Evolutionary conservation across 176 grass and related monocot genomes (phyloP).

Genomic region (bread wheat (Triticum aestivum)): IWGSC_CS_RefSeq_v2.1 NC_057807.1:340904536-340905035

Average conservation of each 20-base stretch:
- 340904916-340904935: conserved; percentile 81
- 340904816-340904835: neutral
- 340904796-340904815: too few species aligned
- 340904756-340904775: too few species aligned
- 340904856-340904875: neutral
- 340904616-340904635: neutral
- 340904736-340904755: too few species aligned
- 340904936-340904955: conserved; percentile 76
- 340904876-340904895: conserved; percentile 17
- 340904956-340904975: neutral
- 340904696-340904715: too few species aligned
- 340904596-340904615: neutral
- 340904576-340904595: neutral
- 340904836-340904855: neutral
- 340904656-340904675: neutral
- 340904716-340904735: too few species aligned
- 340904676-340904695: too few species aligned
- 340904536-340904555: neutral
- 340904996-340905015: neutral
- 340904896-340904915: conserved; percentile 60
- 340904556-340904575: neutral
- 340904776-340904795: too few species aligned
- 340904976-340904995: neutral
- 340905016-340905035: neutral
- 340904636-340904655: neutral